Conservation (phyloP, 805 yeast genomes). For the Wickerhamiella allomyrinae region DNA sequence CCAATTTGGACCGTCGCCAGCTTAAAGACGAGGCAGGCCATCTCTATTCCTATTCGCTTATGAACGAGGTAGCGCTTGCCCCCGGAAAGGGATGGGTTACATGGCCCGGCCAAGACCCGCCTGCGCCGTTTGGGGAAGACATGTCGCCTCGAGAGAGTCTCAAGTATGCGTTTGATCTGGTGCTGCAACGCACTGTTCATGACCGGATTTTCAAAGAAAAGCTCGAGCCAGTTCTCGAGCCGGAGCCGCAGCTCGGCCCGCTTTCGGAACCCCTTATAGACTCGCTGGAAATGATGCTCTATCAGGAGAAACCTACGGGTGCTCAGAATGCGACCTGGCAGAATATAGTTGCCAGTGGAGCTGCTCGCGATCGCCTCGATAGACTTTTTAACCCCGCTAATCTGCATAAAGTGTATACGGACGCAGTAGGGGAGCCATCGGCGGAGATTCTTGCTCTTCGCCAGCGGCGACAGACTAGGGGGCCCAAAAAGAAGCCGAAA, state of each 20-base stretch:
- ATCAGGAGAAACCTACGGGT: conserved; percentile 1
- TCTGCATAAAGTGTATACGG: neutral
- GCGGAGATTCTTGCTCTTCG: neutral
- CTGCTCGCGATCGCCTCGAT: conserved; percentile 7
- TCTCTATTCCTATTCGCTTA: neutral
- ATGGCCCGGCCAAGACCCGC: neutral
- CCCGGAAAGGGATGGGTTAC: neutral
- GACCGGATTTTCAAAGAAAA: conserved; percentile 11
- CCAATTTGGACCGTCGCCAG: neutral
- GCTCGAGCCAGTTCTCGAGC: conserved; percentile 13
- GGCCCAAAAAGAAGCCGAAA: neutral
- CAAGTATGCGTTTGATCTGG: conserved; percentile 15
- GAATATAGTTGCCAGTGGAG: conserved; percentile 8
- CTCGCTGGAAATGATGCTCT: conserved; percentile 3
- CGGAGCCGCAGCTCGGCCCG: conserved; percentile 11
- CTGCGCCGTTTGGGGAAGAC: neutral
- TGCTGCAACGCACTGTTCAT: conserved; percentile 15
- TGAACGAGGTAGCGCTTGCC: neutral
- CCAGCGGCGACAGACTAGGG: no score
- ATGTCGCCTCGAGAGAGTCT: neutral
- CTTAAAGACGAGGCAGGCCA: neutral
- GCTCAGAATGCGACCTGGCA: conserved; percentile 4
- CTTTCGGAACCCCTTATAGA: conserved; percentile 3
- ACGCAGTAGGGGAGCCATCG: neutral
- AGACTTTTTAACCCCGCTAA: conserved; percentile 8